Percentiles rank a stretch among this genome's conserved stretches.
These are phyloP conservation scores for Litchi chinensis DNA, from an alignment of 345 rosid species.

Conservation along the genomic window DNA sequence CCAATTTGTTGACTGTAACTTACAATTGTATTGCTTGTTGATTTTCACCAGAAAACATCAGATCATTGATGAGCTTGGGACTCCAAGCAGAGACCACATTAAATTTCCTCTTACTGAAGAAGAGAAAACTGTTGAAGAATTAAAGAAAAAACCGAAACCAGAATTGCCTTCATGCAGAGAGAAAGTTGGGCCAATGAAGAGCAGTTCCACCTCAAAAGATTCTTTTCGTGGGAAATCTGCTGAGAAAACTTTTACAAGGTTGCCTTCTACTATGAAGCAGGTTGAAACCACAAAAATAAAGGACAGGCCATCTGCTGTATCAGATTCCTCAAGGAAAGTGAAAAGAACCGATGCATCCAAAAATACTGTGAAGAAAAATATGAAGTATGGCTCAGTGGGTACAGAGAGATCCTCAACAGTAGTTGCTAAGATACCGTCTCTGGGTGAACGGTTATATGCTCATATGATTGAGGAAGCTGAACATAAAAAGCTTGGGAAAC, in stretches of 20 bases:
- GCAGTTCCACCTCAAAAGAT: constrained; percentile 32
- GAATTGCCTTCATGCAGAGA: constrained; percentile 39
- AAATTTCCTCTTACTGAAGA: constrained; percentile 59
- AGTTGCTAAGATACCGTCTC: constrained; percentile 36
- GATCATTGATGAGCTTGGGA: constrained; percentile 60
- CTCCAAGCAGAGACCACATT: constrained; percentile 79
- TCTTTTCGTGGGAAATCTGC: constrained; percentile 28
- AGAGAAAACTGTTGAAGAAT: constrained; percentile 31
- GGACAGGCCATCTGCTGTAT: constrained; percentile 38
- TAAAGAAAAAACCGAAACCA: constrained; percentile 34
- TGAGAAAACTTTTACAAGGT: constrained; percentile 29
- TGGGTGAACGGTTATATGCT: constrained; percentile 43
- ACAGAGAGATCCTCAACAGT: constrained; percentile 36
- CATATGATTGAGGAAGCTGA: constrained; percentile 28
- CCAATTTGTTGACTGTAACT: constrained; percentile 11
- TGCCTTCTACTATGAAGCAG: constrained; percentile 33
- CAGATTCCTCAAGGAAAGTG: constrained; percentile 39
- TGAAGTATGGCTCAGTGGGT: constrained; percentile 31
- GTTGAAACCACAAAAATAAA: constrained; percentile 40
- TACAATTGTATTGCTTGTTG: constrained; percentile 22
- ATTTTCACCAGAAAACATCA: constrained; percentile 64
- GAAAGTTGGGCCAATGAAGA: constrained; percentile 35
- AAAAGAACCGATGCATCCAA: constrained; percentile 35
- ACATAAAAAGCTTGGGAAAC: constrained; percentile 33
- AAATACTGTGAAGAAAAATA: constrained; percentile 36